These are phyloP conservation scores for Cytospora piceicola DNA, from an alignment of 2,329 filamentous ascomycete species.

Conservation along the genomic window DNA sequence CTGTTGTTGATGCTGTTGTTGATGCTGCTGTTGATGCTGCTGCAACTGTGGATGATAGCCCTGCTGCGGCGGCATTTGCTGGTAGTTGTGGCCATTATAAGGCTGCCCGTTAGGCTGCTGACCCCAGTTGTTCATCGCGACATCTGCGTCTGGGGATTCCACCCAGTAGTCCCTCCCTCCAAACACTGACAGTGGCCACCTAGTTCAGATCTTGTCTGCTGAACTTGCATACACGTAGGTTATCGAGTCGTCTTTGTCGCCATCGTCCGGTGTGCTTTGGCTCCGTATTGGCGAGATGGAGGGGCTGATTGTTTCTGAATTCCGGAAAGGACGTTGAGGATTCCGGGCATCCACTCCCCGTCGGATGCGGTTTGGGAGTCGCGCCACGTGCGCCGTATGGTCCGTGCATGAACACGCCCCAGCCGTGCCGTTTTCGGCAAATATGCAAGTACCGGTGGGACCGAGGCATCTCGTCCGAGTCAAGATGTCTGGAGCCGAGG, in stretches of 20 bases:
- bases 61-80: slow-evolving; percentile 25
- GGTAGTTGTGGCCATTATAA: slow-evolving; percentile 28
- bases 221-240: background rate
- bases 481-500: slow-evolving; percentile 11
- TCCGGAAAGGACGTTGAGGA: slow-evolving; percentile 14
- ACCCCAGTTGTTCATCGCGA: slow-evolving; percentile 31
- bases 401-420: slow-evolving; percentile 2
- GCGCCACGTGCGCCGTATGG: slow-evolving; percentile 24
- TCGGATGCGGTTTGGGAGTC: slow-evolving; percentile 16
- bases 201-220: slow-evolving; percentile 5
- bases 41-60: slow-evolving; percentile 32
- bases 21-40: slow-evolving; percentile 32
- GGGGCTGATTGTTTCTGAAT: background rate
- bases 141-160: slow-evolving; percentile 22
- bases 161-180: slow-evolving; percentile 2
- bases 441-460: background rate
- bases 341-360: slow-evolving; percentile 10
- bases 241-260: slow-evolving; percentile 4
- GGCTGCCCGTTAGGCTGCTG: slow-evolving; percentile 29
- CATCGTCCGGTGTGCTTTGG: slow-evolving; percentile 9
- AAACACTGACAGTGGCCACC: slow-evolving; percentile 9
- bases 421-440: slow-evolving; percentile 18
- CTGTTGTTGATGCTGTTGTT: slow-evolving; percentile 33
- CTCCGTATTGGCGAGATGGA: background rate
- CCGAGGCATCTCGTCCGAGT: background rate